Base-by-base conservation (phyloP, 2,329 filamentous ascomycete species). In the Akanthomyces uredinophilus region DNA sequence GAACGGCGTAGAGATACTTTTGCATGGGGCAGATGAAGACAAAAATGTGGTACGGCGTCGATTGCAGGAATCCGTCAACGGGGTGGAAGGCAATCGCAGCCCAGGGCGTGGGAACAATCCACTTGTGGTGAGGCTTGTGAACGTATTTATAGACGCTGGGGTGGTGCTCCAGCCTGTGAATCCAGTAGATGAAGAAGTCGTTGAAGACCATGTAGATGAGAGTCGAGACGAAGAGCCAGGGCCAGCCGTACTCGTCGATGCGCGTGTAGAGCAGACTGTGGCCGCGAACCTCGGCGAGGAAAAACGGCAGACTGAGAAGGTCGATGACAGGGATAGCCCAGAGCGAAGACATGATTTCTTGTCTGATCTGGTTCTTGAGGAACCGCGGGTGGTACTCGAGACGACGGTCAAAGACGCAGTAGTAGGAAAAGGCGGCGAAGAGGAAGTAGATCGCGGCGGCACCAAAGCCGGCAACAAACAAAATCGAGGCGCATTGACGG, bases 371-470 rank as follows among this genome's bases (percentile, higher is more conserved):
- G 70, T 80, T 79, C 72, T 79, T 74, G 59, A 81, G 71, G 70
- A 79, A 81, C 62, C 77, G 75, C 22, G 78, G 78, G 66, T 81
- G 79, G 65, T 80, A 68, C 68, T 79, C 76, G 56, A 79, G 71
- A 14, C 77, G 75, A 18, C 74, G 71, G 68, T 81, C 78, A 64
- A 79, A 81, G 61, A 93, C 78, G 75, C 91, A 85, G 74, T 87
- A 75, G 76, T 92, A 93, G 39, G 89, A 92, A 16, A 91, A 77
- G 43, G 84, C 81, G 27, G 88, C 86, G 71, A 85, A 89, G 66
- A 87, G 67, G 71, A 88, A 89, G 79, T 92, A 92, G 37, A 73
- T 67, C 44, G 54, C 62, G 16, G 73, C 70, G 60, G 75, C 75
- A 61, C 75, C 77, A 37, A 77, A 59, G 64, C 75, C 72, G 24